phyloP scores from a whole-genome alignment of 2,329 filamentous ascomycete species.

The Rutstroemia sp. region DNA sequence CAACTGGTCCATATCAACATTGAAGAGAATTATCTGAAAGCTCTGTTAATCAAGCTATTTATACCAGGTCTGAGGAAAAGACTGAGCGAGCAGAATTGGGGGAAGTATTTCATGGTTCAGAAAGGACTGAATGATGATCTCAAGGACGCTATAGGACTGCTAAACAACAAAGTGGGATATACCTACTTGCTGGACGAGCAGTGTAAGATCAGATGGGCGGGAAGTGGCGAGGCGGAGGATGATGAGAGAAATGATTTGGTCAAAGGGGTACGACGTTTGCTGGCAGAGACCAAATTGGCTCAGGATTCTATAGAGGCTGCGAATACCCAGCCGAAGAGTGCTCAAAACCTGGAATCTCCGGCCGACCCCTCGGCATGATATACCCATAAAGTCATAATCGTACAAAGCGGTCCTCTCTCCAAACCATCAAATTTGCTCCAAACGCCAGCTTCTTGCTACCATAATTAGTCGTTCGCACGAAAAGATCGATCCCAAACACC shows the following conservation, averaged over 20 bases:
- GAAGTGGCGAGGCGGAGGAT: constrained; percentile 61
- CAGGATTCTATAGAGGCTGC: background rate
- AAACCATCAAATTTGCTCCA: background rate
- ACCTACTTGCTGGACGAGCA: constrained; percentile 83
- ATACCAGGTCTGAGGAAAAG: constrained; percentile 43
- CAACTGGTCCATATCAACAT: constrained; percentile 85
- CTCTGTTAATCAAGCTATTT: constrained; percentile 50
- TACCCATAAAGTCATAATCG: constrained; percentile 26
- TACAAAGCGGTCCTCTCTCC: constrained; percentile 19
- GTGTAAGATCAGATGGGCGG: constrained; percentile 91
- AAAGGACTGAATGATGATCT: constrained; percentile 53
- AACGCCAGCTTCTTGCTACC: constrained; percentile 8
- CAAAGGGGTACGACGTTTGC: constrained; percentile 54
- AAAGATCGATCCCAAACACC: background rate
- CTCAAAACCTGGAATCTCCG: constrained; percentile 1
- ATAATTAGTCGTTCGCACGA: constrained; percentile 4
- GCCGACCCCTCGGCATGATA: constrained; percentile 17
- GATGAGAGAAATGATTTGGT: constrained; percentile 61
- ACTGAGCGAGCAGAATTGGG: constrained; percentile 46
- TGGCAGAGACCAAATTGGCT: constrained; percentile 40
- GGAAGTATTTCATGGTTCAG: constrained; percentile 53
- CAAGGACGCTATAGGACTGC: constrained; percentile 56
- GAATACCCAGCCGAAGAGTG: background rate
- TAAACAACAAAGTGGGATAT: constrained; percentile 83
- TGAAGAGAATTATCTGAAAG: constrained; percentile 70